Percentiles rank a stretch among this genome's conserved stretches.
Evolutionary conservation across 1,139 yeast genomes (phyloP).

Genomic region (Meyerozyma guilliermondii): DNA sequence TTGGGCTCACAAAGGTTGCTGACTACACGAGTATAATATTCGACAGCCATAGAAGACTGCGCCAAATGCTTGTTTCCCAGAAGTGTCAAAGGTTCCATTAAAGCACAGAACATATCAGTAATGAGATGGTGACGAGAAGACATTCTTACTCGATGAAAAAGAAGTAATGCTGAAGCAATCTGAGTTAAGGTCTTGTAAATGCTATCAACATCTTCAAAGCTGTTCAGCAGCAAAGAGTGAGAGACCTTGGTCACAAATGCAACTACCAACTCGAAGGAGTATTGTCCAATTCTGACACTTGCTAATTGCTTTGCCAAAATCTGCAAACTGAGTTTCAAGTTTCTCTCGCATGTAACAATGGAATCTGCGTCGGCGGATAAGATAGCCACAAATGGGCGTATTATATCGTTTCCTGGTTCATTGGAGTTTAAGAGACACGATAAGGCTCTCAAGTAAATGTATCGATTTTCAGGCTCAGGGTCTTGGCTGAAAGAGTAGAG

Average conservation of each 20-base stretch:
- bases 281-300: constrained; percentile 45
- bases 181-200: constrained; percentile 37
- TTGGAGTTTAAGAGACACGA: not conserved
- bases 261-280: constrained; percentile 52
- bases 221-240: not conserved
- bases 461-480: not conserved
- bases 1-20: constrained; percentile 72
- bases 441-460: not conserved
- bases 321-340: not conserved
- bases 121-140: constrained; percentile 70
- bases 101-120: constrained; percentile 39
- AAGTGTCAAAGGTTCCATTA: constrained; percentile 43
- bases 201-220: constrained; percentile 8
- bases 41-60: constrained; percentile 29
- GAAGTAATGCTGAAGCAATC: constrained; percentile 48
- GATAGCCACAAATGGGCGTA: not conserved
- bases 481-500: not conserved
- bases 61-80: constrained; percentile 12
- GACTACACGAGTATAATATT: constrained; percentile 53
- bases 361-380: not conserved
- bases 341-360: not conserved
- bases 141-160: constrained; percentile 67
- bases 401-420: not conserved
- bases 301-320: not conserved
- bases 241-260: constrained; percentile 27